phyloP scores from a whole-genome alignment of 352 stramenopile species.

The Phytophthora uliginosa region DNA sequence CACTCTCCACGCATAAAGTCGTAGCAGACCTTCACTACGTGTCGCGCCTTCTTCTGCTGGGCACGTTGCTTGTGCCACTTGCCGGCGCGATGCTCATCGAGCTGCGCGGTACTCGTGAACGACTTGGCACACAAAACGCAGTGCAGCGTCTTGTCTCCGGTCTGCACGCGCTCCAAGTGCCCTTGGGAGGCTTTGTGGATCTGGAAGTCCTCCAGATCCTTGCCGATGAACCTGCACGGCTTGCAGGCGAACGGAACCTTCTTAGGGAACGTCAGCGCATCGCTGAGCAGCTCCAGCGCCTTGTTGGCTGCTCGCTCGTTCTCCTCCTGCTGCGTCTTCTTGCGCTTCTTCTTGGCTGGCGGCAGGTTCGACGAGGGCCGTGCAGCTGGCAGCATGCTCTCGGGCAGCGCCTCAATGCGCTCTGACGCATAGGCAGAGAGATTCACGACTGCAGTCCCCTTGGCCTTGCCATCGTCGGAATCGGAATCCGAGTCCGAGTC shows the following conservation, averaged over 20 bases:
- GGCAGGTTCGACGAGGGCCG: slow-evolving; percentile 33
- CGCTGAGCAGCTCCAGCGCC: slow-evolving; percentile 45
- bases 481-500: slow-evolving; percentile 38
- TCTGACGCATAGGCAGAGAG: slow-evolving; percentile 77
- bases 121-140: slow-evolving; percentile 81
- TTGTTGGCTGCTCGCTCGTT: slow-evolving; percentile 38
- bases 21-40: slow-evolving; percentile 84
- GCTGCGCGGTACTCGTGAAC: slow-evolving; percentile 81
- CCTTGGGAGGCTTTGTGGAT: slow-evolving; percentile 57
- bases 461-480: slow-evolving; percentile 26
- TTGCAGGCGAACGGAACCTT: slow-evolving; percentile 89
- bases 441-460: slow-evolving; percentile 55
- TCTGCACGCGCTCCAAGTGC: slow-evolving; percentile 53
- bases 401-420: slow-evolving; percentile 69
- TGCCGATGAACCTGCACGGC: slow-evolving; percentile 81
- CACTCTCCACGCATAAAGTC: slow-evolving; percentile 86
- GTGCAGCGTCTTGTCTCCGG: slow-evolving; percentile 40
- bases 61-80: slow-evolving; percentile 89
- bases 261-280: slow-evolving; percentile 71
- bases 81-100: slow-evolving; percentile 79
- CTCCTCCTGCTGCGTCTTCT: slow-evolving; percentile 40
- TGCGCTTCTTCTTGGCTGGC: slow-evolving; percentile 52
- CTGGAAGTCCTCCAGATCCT: slow-evolving; percentile 73
- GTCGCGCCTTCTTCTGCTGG: slow-evolving; percentile 72
- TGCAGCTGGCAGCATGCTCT: slow-evolving; percentile 59